Conservation (phyloP, 2,329 filamentous ascomycete genomes). For the Monilinia polystroma region DNA sequence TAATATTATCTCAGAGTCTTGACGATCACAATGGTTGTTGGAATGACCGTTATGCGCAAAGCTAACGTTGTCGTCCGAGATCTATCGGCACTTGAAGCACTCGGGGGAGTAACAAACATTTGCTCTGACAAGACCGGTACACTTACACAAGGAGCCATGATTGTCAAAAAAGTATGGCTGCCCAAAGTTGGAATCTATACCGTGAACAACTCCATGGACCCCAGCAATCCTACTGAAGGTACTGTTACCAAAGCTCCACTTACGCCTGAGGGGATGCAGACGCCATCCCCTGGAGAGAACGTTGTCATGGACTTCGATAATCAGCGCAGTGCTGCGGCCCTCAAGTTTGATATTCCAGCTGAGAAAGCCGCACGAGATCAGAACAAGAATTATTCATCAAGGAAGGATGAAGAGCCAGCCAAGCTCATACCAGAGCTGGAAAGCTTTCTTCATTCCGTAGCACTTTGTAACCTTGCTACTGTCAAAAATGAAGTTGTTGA, state of each 20-base stretch:
- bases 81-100: conserved; percentile 54
- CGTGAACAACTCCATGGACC: conserved; percentile 52
- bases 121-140: conserved; percentile 80
- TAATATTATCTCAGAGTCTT: conserved; percentile 52
- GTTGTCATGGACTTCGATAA: conserved; percentile 56
- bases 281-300: conserved; percentile 38
- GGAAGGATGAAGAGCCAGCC: conserved; percentile 29
- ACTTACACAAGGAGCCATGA: conserved; percentile 58
- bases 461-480: conserved; percentile 60
- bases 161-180: conserved; percentile 58
- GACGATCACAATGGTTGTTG: conserved; percentile 66
- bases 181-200: conserved; percentile 52
- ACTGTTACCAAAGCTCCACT: conserved; percentile 42
- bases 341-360: conserved; percentile 49
- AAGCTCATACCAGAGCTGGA: conserved; percentile 47
- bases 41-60: conserved; percentile 58
- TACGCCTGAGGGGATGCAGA: conserved; percentile 11
- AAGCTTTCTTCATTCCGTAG: conserved; percentile 59
- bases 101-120: conserved; percentile 63
- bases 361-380: conserved; percentile 43
- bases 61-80: conserved; percentile 58
- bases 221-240: conserved; percentile 55
- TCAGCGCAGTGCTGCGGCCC: conserved; percentile 58
- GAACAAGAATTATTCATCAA: conserved; percentile 34
- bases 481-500: conserved; percentile 65